phyloP scores from a whole-genome alignment of 78 protist species.

The Mastigamoeba balamuthi region DNA sequence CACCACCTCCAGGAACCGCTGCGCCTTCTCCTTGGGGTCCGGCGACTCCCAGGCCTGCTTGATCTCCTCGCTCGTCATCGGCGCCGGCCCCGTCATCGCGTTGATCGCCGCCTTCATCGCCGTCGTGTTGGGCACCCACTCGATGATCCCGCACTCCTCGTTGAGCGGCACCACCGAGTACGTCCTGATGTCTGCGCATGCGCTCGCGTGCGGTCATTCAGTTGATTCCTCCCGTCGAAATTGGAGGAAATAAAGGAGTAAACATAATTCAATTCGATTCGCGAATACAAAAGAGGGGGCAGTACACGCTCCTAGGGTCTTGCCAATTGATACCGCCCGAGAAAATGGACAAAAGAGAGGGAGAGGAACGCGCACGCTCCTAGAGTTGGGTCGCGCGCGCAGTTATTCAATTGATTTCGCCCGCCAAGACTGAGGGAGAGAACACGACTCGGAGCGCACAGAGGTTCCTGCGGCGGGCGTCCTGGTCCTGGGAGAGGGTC shows the following conservation, averaged over 20 bases:
- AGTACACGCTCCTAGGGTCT: neutral
- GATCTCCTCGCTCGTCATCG: constrained; percentile 38
- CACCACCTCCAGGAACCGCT: neutral
- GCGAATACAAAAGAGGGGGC: neutral
- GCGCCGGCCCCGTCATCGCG: constrained; percentile 30
- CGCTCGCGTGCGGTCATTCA: neutral
- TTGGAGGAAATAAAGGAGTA: neutral
- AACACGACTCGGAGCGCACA: neutral
- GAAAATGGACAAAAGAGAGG: neutral
- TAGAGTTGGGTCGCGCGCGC: neutral
- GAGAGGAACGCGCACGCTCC: neutral
- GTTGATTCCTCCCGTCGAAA: too few species aligned
- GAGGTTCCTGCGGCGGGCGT: constrained; percentile 39
- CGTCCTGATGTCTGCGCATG: constrained; percentile 43
- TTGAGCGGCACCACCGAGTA: constrained; percentile 75
- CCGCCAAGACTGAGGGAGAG: neutral
- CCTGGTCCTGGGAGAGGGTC: constrained; percentile 47
- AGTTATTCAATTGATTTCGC: neutral
- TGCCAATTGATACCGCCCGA: neutral
- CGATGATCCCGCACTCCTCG: constrained; percentile 81
- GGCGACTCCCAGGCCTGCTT: neutral
- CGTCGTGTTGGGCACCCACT: constrained; percentile 68
- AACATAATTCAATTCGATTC: neutral
- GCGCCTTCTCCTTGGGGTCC: neutral
- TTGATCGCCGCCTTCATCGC: neutral